Evolutionary conservation across 768 basidiomycete genomes (phyloP).

Genomic region (Boletus pseudo-olivaceus): DNA sequence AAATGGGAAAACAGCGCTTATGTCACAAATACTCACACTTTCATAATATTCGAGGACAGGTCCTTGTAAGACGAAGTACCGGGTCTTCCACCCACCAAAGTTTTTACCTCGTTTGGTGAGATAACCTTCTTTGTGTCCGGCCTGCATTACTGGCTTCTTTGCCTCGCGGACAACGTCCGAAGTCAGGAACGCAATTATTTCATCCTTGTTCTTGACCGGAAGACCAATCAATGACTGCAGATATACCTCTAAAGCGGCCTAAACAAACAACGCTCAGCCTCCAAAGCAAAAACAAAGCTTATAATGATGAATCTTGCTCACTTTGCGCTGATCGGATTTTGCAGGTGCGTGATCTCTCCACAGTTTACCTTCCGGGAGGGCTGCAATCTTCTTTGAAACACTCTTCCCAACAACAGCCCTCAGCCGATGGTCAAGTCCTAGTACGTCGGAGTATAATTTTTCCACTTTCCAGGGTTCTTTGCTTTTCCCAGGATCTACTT

Average conservation of each 20-base stretch:
- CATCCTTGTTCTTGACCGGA: conserved; percentile 82
- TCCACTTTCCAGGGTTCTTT: conserved; percentile 83
- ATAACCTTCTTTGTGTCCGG: conserved; percentile 91
- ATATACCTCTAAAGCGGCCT: conserved; percentile 82
- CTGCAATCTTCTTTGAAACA: conserved; percentile 72
- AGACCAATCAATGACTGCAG: conserved; percentile 78
- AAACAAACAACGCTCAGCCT: conserved; percentile 10
- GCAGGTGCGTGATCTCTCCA: conserved; percentile 98
- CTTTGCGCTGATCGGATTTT: conserved; percentile 95
- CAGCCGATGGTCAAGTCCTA: conserved; percentile 81
- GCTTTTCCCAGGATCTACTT: conserved; percentile 64
- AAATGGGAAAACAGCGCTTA: conserved; percentile 9
- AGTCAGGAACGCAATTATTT: conserved; percentile 89
- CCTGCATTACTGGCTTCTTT: conserved; percentile 72
- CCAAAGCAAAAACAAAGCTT: not conserved
- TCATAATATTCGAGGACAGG: conserved; percentile 93
- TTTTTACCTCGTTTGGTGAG: conserved; percentile 95
- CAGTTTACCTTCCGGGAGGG: conserved; percentile 85
- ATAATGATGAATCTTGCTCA: conserved; percentile 32
- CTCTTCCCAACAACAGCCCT: conserved; percentile 55
- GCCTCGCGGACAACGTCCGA: conserved; percentile 81
- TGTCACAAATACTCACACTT: conserved; percentile 59
- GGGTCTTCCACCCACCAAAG: conserved; percentile 96
- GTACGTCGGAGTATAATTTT: conserved; percentile 90
- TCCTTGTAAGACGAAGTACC: conserved; percentile 92